Conservation (phyloP, 306 rosid genomes). For the Luffa aegyptiaca region DNA sequence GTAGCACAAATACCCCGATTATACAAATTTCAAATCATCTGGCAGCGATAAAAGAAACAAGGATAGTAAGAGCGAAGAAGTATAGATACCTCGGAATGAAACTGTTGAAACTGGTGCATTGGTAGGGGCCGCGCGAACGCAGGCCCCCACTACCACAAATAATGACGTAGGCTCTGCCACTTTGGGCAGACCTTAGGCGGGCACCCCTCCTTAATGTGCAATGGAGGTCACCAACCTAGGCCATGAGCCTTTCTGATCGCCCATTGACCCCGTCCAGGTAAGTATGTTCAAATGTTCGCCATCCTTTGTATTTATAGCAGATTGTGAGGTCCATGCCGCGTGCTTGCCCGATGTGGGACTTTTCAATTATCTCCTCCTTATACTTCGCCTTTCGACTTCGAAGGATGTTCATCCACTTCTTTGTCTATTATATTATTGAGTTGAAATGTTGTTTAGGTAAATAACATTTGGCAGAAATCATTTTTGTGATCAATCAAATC, state of each 20-base stretch:
- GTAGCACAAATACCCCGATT: too few species aligned
- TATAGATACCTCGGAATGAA: too few species aligned
- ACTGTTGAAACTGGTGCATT: not conserved
- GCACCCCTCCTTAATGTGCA: conserved; percentile 30
- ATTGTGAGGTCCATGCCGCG: not conserved
- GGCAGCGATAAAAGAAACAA: too few species aligned
- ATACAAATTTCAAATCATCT: too few species aligned
- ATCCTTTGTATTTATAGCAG: not conserved
- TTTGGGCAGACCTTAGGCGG: conserved; percentile 29
- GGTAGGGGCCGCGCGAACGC: conserved; percentile 50
- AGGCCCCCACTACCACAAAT: conserved; percentile 46
- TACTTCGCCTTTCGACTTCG: not conserved
- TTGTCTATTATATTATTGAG: too few species aligned
- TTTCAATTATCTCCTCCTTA: not conserved
- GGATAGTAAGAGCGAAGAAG: too few species aligned
- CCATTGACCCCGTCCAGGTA: conserved; percentile 41
- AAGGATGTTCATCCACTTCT: not conserved
- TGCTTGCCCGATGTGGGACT: not conserved
- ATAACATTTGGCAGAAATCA: too few species aligned
- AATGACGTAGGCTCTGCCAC: conserved; percentile 42
- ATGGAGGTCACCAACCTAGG: conserved; percentile 38
- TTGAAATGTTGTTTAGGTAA: too few species aligned
- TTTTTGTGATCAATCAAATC: too few species aligned
- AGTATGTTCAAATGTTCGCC: conserved; percentile 3
- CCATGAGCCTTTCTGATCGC: conserved; percentile 20